Percentiles rank a stretch among this genome's conserved stretches.
These are phyloP conservation scores for Bullera alba DNA, from an alignment of 768 basidiomycete species.

Conservation along the genomic window DNA sequence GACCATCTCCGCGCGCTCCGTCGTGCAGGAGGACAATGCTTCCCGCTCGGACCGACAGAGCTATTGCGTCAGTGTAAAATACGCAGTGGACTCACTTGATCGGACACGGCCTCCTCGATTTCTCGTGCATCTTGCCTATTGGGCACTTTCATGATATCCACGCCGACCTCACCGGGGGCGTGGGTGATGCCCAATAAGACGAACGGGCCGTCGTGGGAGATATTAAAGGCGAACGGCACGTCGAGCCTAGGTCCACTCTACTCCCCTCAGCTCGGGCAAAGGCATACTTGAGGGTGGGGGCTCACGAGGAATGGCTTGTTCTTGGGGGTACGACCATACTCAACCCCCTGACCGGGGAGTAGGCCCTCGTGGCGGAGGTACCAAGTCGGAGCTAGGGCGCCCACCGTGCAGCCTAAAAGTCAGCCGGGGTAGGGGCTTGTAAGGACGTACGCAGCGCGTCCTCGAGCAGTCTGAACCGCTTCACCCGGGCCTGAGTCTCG, in stretches of 20 bases:
- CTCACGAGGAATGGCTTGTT: slow-evolving; percentile 30
- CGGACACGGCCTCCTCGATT: slow-evolving; percentile 16
- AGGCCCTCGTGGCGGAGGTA: slow-evolving; percentile 11
- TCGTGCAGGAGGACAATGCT: too few species aligned
- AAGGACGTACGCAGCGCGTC: slow-evolving; percentile 14
- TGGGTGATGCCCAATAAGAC: slow-evolving; percentile 13
- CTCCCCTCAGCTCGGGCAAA: background rate
- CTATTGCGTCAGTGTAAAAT: too few species aligned
- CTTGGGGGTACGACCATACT: too few species aligned
- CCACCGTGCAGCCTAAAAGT: slow-evolving; percentile 23
- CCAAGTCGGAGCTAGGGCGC: slow-evolving; percentile 20
- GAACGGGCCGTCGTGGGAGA: slow-evolving; percentile 28
- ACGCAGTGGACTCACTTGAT: slow-evolving; percentile 18
- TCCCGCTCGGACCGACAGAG: too few species aligned
- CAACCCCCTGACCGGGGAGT: too few species aligned
- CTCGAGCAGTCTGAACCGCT: slow-evolving; percentile 12
- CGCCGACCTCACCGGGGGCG: slow-evolving; percentile 15
- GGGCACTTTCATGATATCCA: slow-evolving; percentile 28
- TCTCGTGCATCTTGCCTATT: slow-evolving; percentile 9
- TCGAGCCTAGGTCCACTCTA: slow-evolving; percentile 7
- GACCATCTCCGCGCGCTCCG: slow-evolving; percentile 10
- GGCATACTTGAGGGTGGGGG: background rate
- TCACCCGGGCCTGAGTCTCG: slow-evolving; percentile 7
- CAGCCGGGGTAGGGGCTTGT: background rate
- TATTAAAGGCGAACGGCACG: slow-evolving; percentile 28